A percentile compares a stretch with the other conserved stretches of the same genome.
These are phyloP conservation scores for Solanum ossicruentum DNA, from an alignment of 257 asterid genomes.

Conservation along the genomic window DNA sequence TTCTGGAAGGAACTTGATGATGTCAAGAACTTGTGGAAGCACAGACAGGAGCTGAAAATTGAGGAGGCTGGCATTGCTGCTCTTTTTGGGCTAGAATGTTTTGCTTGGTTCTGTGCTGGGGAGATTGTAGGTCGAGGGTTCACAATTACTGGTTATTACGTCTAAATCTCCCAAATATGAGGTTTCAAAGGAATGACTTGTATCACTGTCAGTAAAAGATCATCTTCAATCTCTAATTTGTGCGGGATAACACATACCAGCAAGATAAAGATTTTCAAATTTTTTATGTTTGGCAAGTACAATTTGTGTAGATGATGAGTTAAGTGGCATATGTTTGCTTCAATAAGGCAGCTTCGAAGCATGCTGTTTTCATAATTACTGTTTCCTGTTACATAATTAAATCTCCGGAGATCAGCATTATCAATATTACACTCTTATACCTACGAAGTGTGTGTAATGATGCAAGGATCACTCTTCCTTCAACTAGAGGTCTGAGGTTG, in stretches of 20 bases:
- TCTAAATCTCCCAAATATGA: background rate
- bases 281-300: background rate
- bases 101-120: conserved; percentile 20
- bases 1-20: conserved; percentile 13
- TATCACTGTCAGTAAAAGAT: background rate
- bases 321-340: background rate
- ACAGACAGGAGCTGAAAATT: conserved; percentile 10
- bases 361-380: background rate
- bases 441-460: background rate
- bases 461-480: background rate
- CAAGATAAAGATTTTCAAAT: background rate
- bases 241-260: background rate
- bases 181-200: background rate
- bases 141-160: conserved; percentile 12
- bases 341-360: background rate
- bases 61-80: conserved; percentile 26
- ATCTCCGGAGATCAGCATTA: background rate
- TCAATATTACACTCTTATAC: background rate
- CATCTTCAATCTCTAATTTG: background rate
- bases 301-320: background rate
- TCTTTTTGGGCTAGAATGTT: conserved; percentile 16
- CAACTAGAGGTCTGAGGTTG: background rate
- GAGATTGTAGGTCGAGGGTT: conserved; percentile 19
- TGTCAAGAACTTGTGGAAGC: conserved; percentile 10
- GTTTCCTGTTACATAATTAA: background rate